phyloP scores from a whole-genome alignment of 73 alveolate genomes.

The Chromera velia region DNA sequence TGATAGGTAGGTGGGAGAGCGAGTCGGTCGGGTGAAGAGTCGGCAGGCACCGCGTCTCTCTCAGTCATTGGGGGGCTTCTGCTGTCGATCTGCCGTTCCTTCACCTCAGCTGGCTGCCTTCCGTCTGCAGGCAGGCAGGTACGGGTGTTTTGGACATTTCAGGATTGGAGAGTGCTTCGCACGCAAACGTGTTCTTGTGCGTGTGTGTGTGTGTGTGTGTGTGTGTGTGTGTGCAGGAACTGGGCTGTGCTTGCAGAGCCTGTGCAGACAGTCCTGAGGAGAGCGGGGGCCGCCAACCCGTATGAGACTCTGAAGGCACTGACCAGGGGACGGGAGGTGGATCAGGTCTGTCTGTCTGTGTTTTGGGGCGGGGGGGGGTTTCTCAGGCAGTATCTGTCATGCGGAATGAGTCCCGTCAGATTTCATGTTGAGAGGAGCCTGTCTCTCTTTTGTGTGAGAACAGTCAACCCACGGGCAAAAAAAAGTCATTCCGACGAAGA shows the following conservation, averaged over 20 bases:
- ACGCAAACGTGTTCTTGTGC: background rate
- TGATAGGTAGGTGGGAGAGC: too few species aligned
- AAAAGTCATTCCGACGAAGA: conserved; percentile 3
- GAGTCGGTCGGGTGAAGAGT: too few species aligned
- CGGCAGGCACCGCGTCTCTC: too few species aligned
- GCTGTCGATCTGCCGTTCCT: background rate
- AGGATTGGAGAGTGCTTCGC: background rate
- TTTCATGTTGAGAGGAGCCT: too few species aligned
- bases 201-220: background rate
- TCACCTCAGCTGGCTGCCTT: background rate
- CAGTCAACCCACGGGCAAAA: too few species aligned
- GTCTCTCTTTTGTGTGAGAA: too few species aligned
- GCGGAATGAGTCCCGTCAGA: too few species aligned
- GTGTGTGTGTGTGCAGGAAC: background rate
- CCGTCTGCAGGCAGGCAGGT: background rate
- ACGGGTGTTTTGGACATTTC: background rate
- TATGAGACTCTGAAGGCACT: conserved; percentile 71
- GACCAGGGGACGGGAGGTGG: conserved; percentile 74
- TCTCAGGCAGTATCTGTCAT: too few species aligned
- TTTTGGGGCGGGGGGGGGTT: too few species aligned
- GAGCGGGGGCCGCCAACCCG: conserved; percentile 54
- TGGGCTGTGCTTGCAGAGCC: conserved; percentile 84
- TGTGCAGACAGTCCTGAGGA: conserved; percentile 73
- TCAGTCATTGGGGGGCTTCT: background rate
- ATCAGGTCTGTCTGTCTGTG: conserved; percentile 44